phyloP scores from a whole-genome alignment of 164 flowering plant species.

The Amborella trichopoda region DNA sequence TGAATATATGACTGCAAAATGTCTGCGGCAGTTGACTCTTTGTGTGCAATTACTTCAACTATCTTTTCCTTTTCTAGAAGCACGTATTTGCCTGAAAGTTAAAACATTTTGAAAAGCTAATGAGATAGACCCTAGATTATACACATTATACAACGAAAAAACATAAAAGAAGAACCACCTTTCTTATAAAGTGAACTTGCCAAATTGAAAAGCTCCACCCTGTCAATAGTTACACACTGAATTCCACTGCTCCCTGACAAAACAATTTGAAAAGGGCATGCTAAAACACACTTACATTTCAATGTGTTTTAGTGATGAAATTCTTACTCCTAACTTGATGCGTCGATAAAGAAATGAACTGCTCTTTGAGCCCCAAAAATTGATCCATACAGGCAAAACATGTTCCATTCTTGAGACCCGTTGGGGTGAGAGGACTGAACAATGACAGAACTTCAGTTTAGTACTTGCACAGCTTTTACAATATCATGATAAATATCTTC shows the following conservation, averaged over 20 bases:
- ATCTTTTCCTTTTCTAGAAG: conserved; percentile 42
- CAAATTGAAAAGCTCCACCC: conserved; percentile 36
- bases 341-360: conserved; percentile 20
- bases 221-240: conserved; percentile 13
- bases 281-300: conserved; percentile 52
- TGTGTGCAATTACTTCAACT: conserved; percentile 46
- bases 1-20: conserved; percentile 68
- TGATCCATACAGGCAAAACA: conserved; percentile 61
- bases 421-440: conserved; percentile 74
- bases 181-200: conserved; percentile 46
- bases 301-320: conserved; percentile 46
- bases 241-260: neutral
- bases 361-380: conserved; percentile 29
- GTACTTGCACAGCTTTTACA: no score
- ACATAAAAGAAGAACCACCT: conserved; percentile 30
- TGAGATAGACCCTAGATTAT: neutral
- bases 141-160: neutral
- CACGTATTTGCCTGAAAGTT: conserved; percentile 49
- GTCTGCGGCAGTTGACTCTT: conserved; percentile 58
- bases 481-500: conserved; percentile 8
- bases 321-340: conserved; percentile 51
- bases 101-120: conserved; percentile 1
- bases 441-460: conserved; percentile 6
- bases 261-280: conserved; percentile 2
- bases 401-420: conserved; percentile 80